Conservation (phyloP, 495 filamentous ascomycete species). For the Copromyces sp. region DNA sequence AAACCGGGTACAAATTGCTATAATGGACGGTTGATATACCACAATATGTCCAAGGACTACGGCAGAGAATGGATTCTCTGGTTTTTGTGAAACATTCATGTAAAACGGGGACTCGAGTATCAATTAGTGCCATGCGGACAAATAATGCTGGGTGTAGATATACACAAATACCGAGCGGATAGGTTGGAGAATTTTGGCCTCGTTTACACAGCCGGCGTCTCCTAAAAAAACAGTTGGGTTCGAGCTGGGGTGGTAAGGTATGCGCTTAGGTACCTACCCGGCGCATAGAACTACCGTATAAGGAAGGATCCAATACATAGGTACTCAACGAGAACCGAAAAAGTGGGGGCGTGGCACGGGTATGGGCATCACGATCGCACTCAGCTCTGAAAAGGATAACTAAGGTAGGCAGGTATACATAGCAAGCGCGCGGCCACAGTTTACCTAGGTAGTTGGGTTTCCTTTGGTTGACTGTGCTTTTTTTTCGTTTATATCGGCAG, state of each 20-base stretch:
- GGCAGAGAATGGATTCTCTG: background rate
- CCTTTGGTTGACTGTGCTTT: background rate
- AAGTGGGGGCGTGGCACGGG: no score
- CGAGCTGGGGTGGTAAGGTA: background rate
- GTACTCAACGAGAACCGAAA: no score
- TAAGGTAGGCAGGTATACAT: background rate
- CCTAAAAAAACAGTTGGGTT: background rate
- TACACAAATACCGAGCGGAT: background rate
- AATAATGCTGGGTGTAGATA: background rate
- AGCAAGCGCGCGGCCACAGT: background rate
- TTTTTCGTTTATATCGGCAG: background rate
- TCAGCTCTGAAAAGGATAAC: background rate
- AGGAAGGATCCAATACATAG: no score
- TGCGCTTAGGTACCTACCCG: background rate
- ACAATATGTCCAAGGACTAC: background rate
- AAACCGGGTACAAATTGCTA: background rate
- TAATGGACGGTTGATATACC: background rate
- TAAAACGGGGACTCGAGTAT: background rate
- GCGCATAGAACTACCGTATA: no score
- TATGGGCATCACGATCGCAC: background rate
- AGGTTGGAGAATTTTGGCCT: background rate
- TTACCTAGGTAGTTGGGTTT: background rate
- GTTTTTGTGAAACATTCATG: background rate
- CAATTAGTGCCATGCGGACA: background rate
- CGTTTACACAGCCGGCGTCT: background rate